phyloP scores from a whole-genome alignment of 352 stramenopile genomes.

The Globisporangium camurandrum region DNA sequence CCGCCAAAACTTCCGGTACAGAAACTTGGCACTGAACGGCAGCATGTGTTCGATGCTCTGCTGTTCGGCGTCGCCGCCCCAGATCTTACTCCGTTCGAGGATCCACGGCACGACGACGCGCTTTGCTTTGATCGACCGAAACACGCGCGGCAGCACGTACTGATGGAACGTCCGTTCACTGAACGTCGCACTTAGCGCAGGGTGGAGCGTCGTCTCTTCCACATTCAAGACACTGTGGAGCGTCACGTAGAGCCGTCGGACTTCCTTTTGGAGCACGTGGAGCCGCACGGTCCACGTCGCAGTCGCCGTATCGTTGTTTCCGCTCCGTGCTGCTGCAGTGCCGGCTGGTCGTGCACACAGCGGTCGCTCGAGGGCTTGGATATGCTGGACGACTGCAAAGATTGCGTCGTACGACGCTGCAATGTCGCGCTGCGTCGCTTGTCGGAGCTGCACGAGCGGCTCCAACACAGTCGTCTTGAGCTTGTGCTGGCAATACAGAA shows the following conservation, averaged over 20 bases:
- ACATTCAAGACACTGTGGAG: constrained; percentile 65
- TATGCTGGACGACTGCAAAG: constrained; percentile 42
- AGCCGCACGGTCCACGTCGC: constrained; percentile 44
- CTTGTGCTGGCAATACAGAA: constrained; percentile 53
- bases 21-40: constrained; percentile 66
- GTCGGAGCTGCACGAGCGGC: constrained; percentile 46
- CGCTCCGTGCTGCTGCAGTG: constrained; percentile 16
- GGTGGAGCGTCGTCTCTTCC: constrained; percentile 58
- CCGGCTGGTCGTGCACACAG: constrained; percentile 23
- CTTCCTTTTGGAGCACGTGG: constrained; percentile 53
- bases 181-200: constrained; percentile 54
- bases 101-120: constrained; percentile 82
- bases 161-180: constrained; percentile 63
- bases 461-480: constrained; percentile 57
- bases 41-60: constrained; percentile 59
- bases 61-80: constrained; percentile 68
- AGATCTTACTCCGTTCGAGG: constrained; percentile 78
- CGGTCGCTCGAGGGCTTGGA: constrained; percentile 42
- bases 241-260: constrained; percentile 61
- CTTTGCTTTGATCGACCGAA: constrained; percentile 68
- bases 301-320: background rate
- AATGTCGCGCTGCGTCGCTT: constrained; percentile 49
- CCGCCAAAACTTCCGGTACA: constrained; percentile 81
- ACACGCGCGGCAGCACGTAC: constrained; percentile 72
- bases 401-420: constrained; percentile 62